Base-by-base conservation (phyloP, 805 yeast species). In the Kurtzmaniella cleridarum region DNA sequence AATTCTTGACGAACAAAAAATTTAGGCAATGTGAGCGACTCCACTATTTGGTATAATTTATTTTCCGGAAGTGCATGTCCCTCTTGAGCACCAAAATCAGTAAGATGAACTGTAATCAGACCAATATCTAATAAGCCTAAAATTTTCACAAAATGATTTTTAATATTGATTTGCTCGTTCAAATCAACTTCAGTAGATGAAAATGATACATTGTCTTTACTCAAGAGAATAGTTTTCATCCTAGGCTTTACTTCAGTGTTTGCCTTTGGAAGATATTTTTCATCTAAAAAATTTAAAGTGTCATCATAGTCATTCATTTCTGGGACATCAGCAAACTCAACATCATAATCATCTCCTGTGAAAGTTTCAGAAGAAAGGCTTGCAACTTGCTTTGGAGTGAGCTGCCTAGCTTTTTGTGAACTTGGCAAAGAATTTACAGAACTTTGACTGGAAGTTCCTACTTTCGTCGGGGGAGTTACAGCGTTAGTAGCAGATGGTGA, bases 51-150 rank as follows among this genome's bases (percentile, higher is more conserved):
- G 2, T 63, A 62, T 2, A 81, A 41, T 1, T 71, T 49, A 2
- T 66, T 66, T 33, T 78, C 81, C 16, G 79, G 73, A 14, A 84
- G 48, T 0, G 78, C 66, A 4, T 64, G 73, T 23, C 89, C 91
- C 23, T 73, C 70, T 12, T 69, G 68, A 35, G 79, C 65, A 15
- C 79, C 78, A 54, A 79, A 77, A 38, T 87, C 95, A 0, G 95
- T 83, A 44, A 87, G 57, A 46, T 81, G 83, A 31, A 78, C 66
- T 2, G 71, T 54, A 12, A 64, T 51, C 3, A 26, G 32, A 4
- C 68, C 67, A 2, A 58, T 50, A 8, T 57, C 53, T 0, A 69
- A 54, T 15, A 69, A 41, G 11, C 54, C 64, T 13, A 79, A 49
- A 2, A 61, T 55, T 1, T 62, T 53, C 0, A 70, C 54, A 13